These are phyloP conservation scores for Chlorella vulgaris DNA, from an alignment of 139 green algal genomes.

Conservation along the genomic window DNA sequence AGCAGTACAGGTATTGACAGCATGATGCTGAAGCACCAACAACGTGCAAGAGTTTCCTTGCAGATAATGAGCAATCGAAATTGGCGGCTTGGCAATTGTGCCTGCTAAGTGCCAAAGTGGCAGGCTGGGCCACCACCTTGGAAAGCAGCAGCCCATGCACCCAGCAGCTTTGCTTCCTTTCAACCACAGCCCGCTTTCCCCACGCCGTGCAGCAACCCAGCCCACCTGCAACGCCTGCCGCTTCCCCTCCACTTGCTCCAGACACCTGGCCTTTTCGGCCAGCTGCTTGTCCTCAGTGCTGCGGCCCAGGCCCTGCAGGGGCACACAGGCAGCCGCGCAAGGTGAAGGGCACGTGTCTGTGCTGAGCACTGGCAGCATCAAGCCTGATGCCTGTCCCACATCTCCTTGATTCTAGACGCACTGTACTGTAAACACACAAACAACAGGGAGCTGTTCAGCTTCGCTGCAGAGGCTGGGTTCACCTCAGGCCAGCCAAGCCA, in stretches of 20 bases:
- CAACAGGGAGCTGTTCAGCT: not conserved
- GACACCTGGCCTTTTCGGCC: slow-evolving; percentile 40
- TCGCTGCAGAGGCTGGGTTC: not conserved
- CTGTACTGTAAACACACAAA: not conserved
- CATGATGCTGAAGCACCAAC: not conserved
- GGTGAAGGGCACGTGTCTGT: not conserved
- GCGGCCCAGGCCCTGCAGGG: slow-evolving; percentile 22
- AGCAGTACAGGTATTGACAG: not conserved
- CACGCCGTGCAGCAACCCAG: not conserved
- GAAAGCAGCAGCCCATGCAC: not conserved
- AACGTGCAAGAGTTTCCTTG: not conserved
- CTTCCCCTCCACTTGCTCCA: slow-evolving; percentile 56
- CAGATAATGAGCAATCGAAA: not conserved
- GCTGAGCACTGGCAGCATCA: not conserved
- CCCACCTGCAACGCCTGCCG: slow-evolving; percentile 21
- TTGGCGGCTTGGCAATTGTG: too few species aligned
- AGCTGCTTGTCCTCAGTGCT: slow-evolving; percentile 41
- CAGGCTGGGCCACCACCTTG: too few species aligned
- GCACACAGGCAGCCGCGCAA: too few species aligned
- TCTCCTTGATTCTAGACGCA: not conserved
- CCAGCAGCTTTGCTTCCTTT: not conserved
- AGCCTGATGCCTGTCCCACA: not conserved
- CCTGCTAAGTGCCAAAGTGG: too few species aligned
- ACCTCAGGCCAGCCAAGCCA: slow-evolving; percentile 75
- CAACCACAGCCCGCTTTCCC: not conserved